Base-by-base conservation (phyloP, 2,329 filamentous ascomycete species). In the Scytalidium lignicola region DNA sequence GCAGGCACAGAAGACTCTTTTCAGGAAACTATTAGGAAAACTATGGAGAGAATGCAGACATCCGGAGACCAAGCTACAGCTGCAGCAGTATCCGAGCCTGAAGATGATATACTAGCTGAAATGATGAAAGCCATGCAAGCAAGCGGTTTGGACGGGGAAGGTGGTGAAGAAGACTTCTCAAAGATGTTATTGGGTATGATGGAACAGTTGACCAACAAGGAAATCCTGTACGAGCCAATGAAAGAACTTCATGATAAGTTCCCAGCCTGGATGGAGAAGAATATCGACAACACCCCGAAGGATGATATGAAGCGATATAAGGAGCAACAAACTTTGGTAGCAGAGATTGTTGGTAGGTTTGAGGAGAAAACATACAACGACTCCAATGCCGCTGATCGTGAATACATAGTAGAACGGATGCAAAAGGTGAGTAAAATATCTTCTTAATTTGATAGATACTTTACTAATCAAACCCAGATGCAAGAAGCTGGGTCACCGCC, bases 161-260 rank as follows among this genome's bases (percentile, higher is more conserved):
- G 73, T 13, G 74, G 73, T 51, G 90, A 96, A 49, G 90, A 93
- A 60, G 90, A 95, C 59, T 88, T 97, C 61, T 90, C 89, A 50
- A 92, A 95, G 71, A 90, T 97, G 83, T 80, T 99, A 51, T 82
- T 95, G 78, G 88, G 88, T 47, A 96, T 97, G 90, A 97, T 99
- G 92, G 90, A 97, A 71, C 91, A 99, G 68, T 78, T 99, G 55
- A 97, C 93, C 3, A 96, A 95, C 69, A 97, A 96, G 74, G 93
- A 97, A 59, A 96, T 99, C 55, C 71, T 99, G 45, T 97, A 97
- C 66, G 92, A 99, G 71, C 93, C 93, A 2, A 96, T 99, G 90
- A 96, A 96, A 73, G 93, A 99, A 70, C 74, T 99, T 43, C 74
- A 95, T 66, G 86, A 89, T 47, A 97, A 96, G 69, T 99, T 93